A percentile compares a stretch with the other conserved stretches of the same genome.
Conservation (phyloP, 768 basidiomycete species). For the Rhodotorula babjevae region DNA sequence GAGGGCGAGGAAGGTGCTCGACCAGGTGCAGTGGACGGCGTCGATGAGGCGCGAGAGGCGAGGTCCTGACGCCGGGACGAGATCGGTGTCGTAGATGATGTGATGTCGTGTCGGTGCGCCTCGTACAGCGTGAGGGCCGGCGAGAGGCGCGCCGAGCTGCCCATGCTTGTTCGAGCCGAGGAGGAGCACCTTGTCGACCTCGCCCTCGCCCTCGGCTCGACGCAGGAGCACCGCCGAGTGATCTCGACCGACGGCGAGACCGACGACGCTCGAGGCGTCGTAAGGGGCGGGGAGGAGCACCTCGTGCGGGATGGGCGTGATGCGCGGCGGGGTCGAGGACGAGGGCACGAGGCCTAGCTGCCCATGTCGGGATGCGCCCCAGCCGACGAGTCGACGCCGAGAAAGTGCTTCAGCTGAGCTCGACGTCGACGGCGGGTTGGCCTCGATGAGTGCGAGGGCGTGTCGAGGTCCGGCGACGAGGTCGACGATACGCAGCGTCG, state of each 20-base stretch:
- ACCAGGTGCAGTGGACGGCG: conserved; percentile 25
- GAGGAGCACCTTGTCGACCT: not conserved
- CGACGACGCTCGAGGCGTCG: not conserved
- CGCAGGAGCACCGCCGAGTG: conserved; percentile 32
- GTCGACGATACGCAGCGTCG: conserved; percentile 48
- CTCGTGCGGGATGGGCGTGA: not conserved
- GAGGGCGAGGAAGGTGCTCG: conserved; percentile 10
- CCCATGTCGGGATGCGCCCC: conserved; percentile 80
- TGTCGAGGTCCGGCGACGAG: conserved; percentile 69
- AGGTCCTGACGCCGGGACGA: not conserved
- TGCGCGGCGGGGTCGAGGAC: not conserved
- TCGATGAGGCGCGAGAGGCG: not conserved
- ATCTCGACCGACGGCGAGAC: conserved; percentile 28
- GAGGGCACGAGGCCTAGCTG: conserved; percentile 58
- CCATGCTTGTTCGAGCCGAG: conserved; percentile 36
- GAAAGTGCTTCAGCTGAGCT: conserved; percentile 28
- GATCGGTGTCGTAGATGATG: too few relatives aligned
- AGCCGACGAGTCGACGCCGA: conserved; percentile 58
- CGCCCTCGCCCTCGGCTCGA: not conserved
- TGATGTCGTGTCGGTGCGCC: not conserved
- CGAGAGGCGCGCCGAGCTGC: conserved; percentile 19
- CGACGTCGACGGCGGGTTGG: not conserved
- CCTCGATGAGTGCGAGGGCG: conserved; percentile 51
- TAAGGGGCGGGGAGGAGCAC: not conserved
- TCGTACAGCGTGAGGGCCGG: too few relatives aligned